Conservation (phyloP, 495 filamentous ascomycete species). For the Chaetomium fimeti region DNA sequence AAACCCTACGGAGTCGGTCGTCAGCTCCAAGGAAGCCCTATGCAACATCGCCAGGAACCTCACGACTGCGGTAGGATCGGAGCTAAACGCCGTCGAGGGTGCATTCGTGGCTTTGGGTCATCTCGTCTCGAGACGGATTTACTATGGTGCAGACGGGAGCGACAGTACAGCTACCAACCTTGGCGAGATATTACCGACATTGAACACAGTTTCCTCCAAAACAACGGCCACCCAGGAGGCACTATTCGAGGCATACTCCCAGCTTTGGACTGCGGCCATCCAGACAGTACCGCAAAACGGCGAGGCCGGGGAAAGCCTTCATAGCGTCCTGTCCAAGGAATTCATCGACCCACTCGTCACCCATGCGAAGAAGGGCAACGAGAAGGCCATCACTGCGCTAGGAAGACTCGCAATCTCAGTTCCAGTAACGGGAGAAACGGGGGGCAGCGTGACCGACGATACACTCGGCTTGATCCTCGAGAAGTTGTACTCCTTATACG, state of each 20-base stretch:
- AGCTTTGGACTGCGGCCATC: slow-evolving; percentile 69
- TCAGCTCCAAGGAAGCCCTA: slow-evolving; percentile 18
- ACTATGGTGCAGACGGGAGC: slow-evolving; percentile 24
- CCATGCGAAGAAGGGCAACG: slow-evolving; percentile 75
- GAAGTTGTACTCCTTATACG: slow-evolving; percentile 71
- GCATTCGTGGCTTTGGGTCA: slow-evolving; percentile 35
- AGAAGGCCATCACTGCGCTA: slow-evolving; percentile 72
- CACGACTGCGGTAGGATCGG: slow-evolving; percentile 36
- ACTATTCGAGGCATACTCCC: slow-evolving; percentile 64
- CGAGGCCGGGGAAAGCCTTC: neutral
- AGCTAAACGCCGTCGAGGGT: slow-evolving; percentile 41
- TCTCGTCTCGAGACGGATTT: slow-evolving; percentile 31
- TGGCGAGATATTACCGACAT: slow-evolving; percentile 25
- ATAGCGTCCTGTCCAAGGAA: slow-evolving; percentile 15
- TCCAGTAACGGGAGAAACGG: slow-evolving; percentile 24
- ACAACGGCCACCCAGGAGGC: slow-evolving; percentile 39
- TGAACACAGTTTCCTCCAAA: slow-evolving; percentile 25
- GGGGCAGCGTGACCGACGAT: slow-evolving; percentile 11
- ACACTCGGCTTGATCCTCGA: slow-evolving; percentile 51
- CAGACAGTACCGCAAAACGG: neutral
- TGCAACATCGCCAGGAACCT: slow-evolving; percentile 24
- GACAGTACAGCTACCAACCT: slow-evolving; percentile 1
- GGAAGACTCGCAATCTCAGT: slow-evolving; percentile 64
- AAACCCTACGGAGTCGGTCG: slow-evolving; percentile 35
- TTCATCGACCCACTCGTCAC: slow-evolving; percentile 59